These are phyloP conservation scores for Boletellus emodensis DNA, from an alignment of 768 basidiomycete genomes.

Conservation along the genomic window DNA sequence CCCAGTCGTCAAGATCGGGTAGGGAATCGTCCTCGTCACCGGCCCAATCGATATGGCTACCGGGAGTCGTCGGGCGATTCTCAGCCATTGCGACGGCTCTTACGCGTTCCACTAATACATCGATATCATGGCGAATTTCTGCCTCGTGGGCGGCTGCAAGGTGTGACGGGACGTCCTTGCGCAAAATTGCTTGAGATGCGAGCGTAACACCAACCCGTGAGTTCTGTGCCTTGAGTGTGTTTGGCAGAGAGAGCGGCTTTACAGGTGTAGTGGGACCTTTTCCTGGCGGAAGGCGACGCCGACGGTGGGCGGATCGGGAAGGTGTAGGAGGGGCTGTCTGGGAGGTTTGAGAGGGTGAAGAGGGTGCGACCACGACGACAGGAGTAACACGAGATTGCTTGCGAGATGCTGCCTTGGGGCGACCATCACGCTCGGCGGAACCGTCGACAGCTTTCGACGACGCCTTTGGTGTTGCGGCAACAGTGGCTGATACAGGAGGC, in stretches of 20 bases:
- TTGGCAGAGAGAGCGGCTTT: conserved; percentile 13
- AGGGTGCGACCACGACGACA: conserved; percentile 17
- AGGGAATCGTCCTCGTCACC: conserved; percentile 78
- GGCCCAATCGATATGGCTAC: conserved; percentile 86
- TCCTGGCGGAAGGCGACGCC: conserved; percentile 44
- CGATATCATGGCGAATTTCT: conserved; percentile 61
- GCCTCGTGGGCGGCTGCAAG: conserved; percentile 35
- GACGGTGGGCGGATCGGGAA: conserved; percentile 43
- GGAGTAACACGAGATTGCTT: conserved; percentile 21
- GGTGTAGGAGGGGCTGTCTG: conserved; percentile 30
- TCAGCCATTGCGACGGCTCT: conserved; percentile 69
- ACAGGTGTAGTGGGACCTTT: conserved; percentile 21
- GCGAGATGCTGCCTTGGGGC: conserved; percentile 22
- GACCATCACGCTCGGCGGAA: conserved; percentile 17
- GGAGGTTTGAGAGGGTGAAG: conserved; percentile 19
- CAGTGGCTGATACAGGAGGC: conserved; percentile 9
- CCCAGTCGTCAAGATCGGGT: conserved; percentile 86
- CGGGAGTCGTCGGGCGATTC: conserved; percentile 63
- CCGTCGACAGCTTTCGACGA: conserved; percentile 20
- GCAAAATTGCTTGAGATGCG: conserved; percentile 26
- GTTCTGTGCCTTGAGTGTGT: conserved; percentile 34
- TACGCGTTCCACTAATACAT: conserved; percentile 75
- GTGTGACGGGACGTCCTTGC: conserved; percentile 62
- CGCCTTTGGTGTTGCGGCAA: conserved; percentile 18
- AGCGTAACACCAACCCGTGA: conserved; percentile 23